Evolutionary conservation across 2,329 filamentous ascomycete species (phyloP).

Genomic region (Penicillium aurantiogriseum): DNA sequence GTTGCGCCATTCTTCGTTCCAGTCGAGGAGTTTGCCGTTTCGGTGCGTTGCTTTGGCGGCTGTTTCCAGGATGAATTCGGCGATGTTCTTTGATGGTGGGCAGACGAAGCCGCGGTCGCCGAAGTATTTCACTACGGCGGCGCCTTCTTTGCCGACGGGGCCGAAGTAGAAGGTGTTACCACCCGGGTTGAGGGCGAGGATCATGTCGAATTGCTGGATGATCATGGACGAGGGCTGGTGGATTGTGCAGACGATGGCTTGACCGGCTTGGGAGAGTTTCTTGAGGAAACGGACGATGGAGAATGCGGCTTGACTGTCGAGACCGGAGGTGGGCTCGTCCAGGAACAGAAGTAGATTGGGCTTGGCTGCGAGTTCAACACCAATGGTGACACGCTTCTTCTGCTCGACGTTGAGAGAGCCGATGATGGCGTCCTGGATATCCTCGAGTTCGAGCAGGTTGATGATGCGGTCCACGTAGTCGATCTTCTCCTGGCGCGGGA

Average conservation of each 20-base stretch:
- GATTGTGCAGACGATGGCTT: slow-evolving; percentile 72
- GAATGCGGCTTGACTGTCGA: slow-evolving; percentile 68
- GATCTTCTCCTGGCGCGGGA: slow-evolving; percentile 60
- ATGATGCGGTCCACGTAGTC: slow-evolving; percentile 67
- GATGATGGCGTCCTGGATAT: slow-evolving; percentile 67
- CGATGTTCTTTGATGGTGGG: slow-evolving; percentile 64
- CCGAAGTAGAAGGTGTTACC: slow-evolving; percentile 74
- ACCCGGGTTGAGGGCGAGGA: slow-evolving; percentile 66
- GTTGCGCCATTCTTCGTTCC: slow-evolving; percentile 72
- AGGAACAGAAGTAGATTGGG: slow-evolving; percentile 67
- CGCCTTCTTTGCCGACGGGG: slow-evolving; percentile 65
- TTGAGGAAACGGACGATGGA: slow-evolving; percentile 67
- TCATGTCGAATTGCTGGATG: slow-evolving; percentile 72
- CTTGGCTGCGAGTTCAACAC: slow-evolving; percentile 69
- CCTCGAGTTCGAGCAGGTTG: slow-evolving; percentile 61
- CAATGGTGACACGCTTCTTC: slow-evolving; percentile 70
- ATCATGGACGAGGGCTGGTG: slow-evolving; percentile 69
- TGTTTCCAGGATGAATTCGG: slow-evolving; percentile 66
- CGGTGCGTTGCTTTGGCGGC: slow-evolving; percentile 57
- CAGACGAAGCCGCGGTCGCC: slow-evolving; percentile 64
- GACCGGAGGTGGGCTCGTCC: slow-evolving; percentile 69
- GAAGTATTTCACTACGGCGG: slow-evolving; percentile 66
- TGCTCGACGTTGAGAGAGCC: slow-evolving; percentile 66
- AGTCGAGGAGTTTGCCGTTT: slow-evolving; percentile 61
- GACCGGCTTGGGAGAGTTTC: slow-evolving; percentile 64